Conservation (phyloP, 345 rosid species). For the Boechera divaricarpa region DNA sequence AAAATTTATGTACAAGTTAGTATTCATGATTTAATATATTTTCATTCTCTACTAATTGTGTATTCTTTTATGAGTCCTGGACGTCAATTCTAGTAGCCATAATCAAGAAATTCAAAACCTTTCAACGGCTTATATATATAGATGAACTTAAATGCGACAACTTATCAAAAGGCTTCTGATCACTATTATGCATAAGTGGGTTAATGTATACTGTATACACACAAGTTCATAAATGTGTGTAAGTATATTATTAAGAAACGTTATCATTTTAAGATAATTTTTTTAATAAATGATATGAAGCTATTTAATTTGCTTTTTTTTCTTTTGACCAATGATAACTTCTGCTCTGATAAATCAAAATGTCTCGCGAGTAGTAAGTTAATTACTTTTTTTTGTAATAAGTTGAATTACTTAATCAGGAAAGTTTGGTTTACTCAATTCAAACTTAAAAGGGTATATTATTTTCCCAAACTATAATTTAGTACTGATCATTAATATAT, state of each 20-base stretch:
- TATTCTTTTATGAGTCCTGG: neutral
- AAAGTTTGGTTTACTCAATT: constrained; percentile 13
- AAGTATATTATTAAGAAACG: neutral
- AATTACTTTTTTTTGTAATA: neutral
- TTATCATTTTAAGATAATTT: neutral
- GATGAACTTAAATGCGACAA: neutral
- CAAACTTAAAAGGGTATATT: neutral
- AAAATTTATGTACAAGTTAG: too few relatives aligned
- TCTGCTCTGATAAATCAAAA: constrained; percentile 6
- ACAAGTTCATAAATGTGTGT: too few relatives aligned
- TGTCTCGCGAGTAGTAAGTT: constrained; percentile 19
- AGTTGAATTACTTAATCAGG: constrained; percentile 21
- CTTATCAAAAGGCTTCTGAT: constrained; percentile 7
- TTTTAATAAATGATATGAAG: neutral
- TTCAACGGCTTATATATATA: neutral
- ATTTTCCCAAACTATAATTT: constrained; percentile 16
- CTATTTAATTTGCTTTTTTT: neutral
- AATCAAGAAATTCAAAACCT: constrained; percentile 8
- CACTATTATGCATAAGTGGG: neutral
- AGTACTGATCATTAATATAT: neutral
- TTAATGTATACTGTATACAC: too few relatives aligned
- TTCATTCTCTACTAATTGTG: neutral
- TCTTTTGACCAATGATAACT: constrained; percentile 13
- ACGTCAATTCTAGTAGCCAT: constrained; percentile 3
- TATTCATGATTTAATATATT: too few relatives aligned